Evolutionary conservation across 2,329 filamentous ascomycete species (phyloP), one percentile per base, ranked within the genome.

Genomic region (Nectriaceae sp.): DNA sequence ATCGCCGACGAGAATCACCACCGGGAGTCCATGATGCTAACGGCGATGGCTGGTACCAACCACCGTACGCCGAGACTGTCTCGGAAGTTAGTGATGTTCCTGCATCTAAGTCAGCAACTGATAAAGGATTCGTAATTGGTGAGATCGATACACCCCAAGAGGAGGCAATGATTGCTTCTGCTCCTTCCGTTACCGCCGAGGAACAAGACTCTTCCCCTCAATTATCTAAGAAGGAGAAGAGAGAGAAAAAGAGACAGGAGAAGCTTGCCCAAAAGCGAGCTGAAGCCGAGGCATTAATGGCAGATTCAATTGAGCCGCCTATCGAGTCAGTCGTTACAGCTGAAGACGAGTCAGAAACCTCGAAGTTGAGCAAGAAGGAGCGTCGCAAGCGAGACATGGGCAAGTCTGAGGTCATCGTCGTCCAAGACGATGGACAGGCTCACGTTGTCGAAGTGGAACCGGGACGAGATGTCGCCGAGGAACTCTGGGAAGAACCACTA

Each of bases 1-100:
- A 84, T 60, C 81, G 81, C 54, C 77, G 75, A 42, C 82, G 86
- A 21, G 78, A 82, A 44, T 87, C 84, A 1, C 83, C 85, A 6
- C 83, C 84, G 4, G 79, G 79, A 4, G 79, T 82, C 4, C 78
- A 82, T 54, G 78, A 80, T 42, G 59, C 67, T 4, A 63, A 61
- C 19, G 66, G 67, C 3, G 66, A 69, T 47, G 53, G 57, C n/a
- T 61, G 71, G 48, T 83, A 84, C 56, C 69, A 71, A 45, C 69
- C 70, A 15, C 75, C 82, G 5, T 78, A 72, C 46, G 71, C 73
- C 1, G 77, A 81, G 55, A 76, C 74, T 4, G 71, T 74, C 8
- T 65, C 70, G 3, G 75, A 79, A 46, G 59, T 76, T 16, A 67
- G 68, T 13, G 71, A 74, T 5, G 52, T 11, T 13, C 38, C 49